These are phyloP conservation scores for Nigrograna mackinnonii DNA, from an alignment of 2,329 filamentous ascomycete genomes.

Conservation along the genomic window DNA sequence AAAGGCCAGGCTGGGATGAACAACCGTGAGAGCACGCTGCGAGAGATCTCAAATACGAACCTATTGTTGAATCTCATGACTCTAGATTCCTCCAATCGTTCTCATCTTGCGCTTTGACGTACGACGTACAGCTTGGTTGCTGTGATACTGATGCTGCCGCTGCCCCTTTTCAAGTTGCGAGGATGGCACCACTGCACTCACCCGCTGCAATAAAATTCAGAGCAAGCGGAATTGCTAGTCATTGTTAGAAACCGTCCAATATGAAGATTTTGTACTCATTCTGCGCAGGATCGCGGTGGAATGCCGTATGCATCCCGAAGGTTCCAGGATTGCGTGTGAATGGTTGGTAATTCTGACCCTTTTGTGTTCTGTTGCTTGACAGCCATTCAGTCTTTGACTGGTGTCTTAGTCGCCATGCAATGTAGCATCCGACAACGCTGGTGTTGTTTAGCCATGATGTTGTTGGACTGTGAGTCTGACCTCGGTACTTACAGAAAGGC, in stretches of 20 bases:
- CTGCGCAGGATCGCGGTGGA: not conserved
- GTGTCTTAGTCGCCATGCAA: constrained; percentile 60
- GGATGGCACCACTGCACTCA: constrained; percentile 64
- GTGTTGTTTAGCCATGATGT: constrained; percentile 1
- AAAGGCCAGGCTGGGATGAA: too few species aligned
- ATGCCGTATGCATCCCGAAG: constrained; percentile 2
- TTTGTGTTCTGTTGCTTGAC: constrained; percentile 79
- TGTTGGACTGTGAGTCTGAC: constrained; percentile 2
- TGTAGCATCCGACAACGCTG: constrained; percentile 65
- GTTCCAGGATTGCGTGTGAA: constrained; percentile 3
- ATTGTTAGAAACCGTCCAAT: constrained; percentile 33
- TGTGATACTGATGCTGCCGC: constrained; percentile 64
- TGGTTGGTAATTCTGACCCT: constrained; percentile 65
- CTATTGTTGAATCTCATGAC: constrained; percentile 25
- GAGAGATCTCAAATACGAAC: constrained; percentile 47
- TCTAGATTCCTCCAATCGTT: constrained; percentile 13
- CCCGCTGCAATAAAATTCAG: constrained; percentile 90
- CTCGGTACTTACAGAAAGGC: constrained; percentile 68
- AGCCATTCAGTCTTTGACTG: constrained; percentile 74
- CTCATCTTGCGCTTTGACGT: constrained; percentile 5
- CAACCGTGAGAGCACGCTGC: too few species aligned
- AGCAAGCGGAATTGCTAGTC: constrained; percentile 73
- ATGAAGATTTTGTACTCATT: constrained; percentile 1
- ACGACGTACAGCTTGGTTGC: too few species aligned
- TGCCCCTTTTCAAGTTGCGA: constrained; percentile 49